Base-by-base conservation (phyloP, 345 rosid species). In the Aquilaria malaccensis region DNA sequence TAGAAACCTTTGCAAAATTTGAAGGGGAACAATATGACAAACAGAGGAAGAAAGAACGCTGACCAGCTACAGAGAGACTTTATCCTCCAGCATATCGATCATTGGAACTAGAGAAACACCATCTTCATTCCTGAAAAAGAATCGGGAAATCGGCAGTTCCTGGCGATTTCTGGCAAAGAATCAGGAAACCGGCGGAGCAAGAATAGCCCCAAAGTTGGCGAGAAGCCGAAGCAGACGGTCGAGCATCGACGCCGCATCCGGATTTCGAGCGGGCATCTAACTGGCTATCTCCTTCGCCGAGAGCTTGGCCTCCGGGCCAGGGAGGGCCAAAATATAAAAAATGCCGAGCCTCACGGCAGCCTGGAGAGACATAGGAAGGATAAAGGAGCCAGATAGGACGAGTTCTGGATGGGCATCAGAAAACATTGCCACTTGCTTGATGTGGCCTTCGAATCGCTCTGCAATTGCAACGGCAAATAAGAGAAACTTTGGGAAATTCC, bases 311-410 rank as follows among this genome's bases (percentile, higher is more conserved):
- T 61, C 22, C 22, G 22, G 68, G 7, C 74, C 74, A 1, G 67
- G 74, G 15, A 55, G 60, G 53, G 68, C 74, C 31, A 85, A 60
- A 2, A 74, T 70, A 29, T 77, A 81, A 22, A 82, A 77, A 50
- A 84, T 64, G 9, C 72, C 86, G 41, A 80, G 77, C 56, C 80
- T 80, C 13, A 80, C 55, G 31, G 86, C 83, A 10, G 90, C 74
- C 52, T 71, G 60, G 52, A 82, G 33, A 32, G 79, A 65, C 84
- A 79, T 79, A 3, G 90, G 85, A 30, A 84, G 66, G 13, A 76
- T 78, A 46, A 70, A 33, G 15, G 75, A 47, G 32, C 45, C n/a
- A 22, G 22, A 22, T 22, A 22, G 22, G 22, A 22, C 22, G 22
- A 22, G 22, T 22, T 22, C 22, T 22, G 22, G 22, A 22, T 22